Percentiles rank a stretch among this genome's conserved stretches.
phyloP scores from a whole-genome alignment of 495 filamentous ascomycete genomes.

The Penicillium salamii region DNA sequence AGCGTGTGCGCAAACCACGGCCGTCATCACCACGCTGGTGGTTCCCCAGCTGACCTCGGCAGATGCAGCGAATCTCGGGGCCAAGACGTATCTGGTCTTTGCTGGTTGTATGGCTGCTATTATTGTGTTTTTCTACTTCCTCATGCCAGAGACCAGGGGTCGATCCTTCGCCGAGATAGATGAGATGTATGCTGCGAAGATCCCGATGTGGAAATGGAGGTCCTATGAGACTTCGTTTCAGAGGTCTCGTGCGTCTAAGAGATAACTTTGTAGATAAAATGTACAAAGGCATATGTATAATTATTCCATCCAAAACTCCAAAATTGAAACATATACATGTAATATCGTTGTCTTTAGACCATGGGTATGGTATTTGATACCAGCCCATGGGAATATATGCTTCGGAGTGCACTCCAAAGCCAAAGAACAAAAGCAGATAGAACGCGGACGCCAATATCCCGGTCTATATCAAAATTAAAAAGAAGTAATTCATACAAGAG shows the following conservation, averaged over 20 bases:
- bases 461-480: not conserved
- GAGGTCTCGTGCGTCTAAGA: conserved; percentile 10
- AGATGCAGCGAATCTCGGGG: conserved; percentile 36
- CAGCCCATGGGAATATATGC: too few species aligned
- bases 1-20: conserved; percentile 35
- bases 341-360: too few species aligned
- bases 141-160: conserved; percentile 50
- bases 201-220: conserved; percentile 43
- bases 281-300: too few species aligned
- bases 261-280: too few species aligned
- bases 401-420: too few species aligned
- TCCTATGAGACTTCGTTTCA: conserved; percentile 24
- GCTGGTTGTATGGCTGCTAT: conserved; percentile 38
- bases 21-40: conserved; percentile 36
- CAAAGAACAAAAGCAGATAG: too few species aligned
- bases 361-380: too few species aligned
- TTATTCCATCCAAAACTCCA: too few species aligned
- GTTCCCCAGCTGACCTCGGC: conserved; percentile 36
- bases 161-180: conserved; percentile 52
- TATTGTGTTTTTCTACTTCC: conserved; percentile 49
- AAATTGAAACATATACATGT: too few species aligned
- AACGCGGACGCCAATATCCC: too few species aligned
- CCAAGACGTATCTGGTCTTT: conserved; percentile 39
- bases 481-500: not conserved
- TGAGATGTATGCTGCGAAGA: conserved; percentile 51